Base-by-base conservation (phyloP, 371 early-diverging fungal species). In the Circinella minor region DNA sequence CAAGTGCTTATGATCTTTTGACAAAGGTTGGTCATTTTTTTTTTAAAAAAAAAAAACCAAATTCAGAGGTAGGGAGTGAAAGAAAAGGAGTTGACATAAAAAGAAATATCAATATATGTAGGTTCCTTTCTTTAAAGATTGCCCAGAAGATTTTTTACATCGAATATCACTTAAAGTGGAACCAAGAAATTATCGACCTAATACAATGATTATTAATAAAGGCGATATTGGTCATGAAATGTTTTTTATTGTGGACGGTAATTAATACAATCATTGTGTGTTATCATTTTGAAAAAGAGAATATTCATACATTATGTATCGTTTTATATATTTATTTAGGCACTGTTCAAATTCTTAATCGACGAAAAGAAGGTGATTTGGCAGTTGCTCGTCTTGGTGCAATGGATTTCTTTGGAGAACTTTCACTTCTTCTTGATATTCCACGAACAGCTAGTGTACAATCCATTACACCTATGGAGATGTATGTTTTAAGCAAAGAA, bases 241-340 rank as follows among this genome's bases (percentile, higher is more conserved):
- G 86, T 96, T 91, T 74, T 93, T 96, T 71, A 84, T 97, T 61
- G 80, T 91, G 15, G 81, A 85, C n/a, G 97, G 97, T 65, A 79
- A 43, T 43, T 1, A 43, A 43, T 43, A 43, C 1, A 27, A 27
- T 27, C 27, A 27, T 27, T 27, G 27, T 27, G 27, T 27, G 27
- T 27, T 27, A 27, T 2, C 27, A 2, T 27, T 27, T 27, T 27
- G n/a, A 27, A 27, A 1, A 27, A 27, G 27, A 27, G 27, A 27
- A 43, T 11, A 9, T 9, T 43, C 3, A 9, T 43, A 43, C 43
- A 43, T 6, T 11, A 43, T 3, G 38, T 17, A 36, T 60, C 1
- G 10, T 9, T n/a, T 60, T 55, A 43, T 27, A 27, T 27, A 51
- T n/a, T n/a, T 18, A 63, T 47, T 46, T 68, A 82, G 82, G 82